These are phyloP conservation scores for Paracoccidioides lutzii DNA, from an alignment of 2,329 filamentous ascomycete species.

Conservation along the genomic window DNA sequence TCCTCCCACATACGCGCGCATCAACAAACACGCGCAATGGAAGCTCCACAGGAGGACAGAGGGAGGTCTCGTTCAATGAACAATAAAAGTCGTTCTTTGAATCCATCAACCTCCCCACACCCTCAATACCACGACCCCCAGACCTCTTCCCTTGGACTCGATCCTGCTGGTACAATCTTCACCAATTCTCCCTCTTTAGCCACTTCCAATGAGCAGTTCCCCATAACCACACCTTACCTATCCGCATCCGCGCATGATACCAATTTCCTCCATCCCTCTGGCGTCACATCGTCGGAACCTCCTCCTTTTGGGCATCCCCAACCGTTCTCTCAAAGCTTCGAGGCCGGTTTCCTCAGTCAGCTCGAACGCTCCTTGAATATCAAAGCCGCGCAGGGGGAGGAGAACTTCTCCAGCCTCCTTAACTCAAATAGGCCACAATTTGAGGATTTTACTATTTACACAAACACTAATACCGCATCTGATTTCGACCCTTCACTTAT, in stretches of 20 bases:
- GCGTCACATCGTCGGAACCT: constrained; percentile 19
- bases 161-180: constrained; percentile 21
- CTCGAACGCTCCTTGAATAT: constrained; percentile 22
- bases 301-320: constrained; percentile 21
- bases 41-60: constrained; percentile 18
- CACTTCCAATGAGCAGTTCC: constrained; percentile 23
- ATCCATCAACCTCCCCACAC: constrained; percentile 30
- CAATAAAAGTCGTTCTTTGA: constrained; percentile 29
- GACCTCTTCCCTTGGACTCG: constrained; percentile 21
- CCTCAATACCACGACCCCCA: constrained; percentile 23
- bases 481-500: constrained; percentile 29
- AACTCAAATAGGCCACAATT: constrained; percentile 26
- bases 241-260: constrained; percentile 20
- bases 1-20: background rate
- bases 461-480: constrained; percentile 20
- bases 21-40: constrained; percentile 1
- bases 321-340: constrained; percentile 26
- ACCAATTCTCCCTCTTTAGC: constrained; percentile 17
- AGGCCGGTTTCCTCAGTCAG: constrained; percentile 24
- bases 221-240: constrained; percentile 25
- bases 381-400: constrained; percentile 19
- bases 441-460: constrained; percentile 28
- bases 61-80: constrained; percentile 26
- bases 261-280: constrained; percentile 11
- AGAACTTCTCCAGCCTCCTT: constrained; percentile 28